Evolutionary conservation across 768 basidiomycete genomes (phyloP), one percentile per base, ranked within the genome.

Genomic region (Porphyrellus cyaneotinctus): DNA sequence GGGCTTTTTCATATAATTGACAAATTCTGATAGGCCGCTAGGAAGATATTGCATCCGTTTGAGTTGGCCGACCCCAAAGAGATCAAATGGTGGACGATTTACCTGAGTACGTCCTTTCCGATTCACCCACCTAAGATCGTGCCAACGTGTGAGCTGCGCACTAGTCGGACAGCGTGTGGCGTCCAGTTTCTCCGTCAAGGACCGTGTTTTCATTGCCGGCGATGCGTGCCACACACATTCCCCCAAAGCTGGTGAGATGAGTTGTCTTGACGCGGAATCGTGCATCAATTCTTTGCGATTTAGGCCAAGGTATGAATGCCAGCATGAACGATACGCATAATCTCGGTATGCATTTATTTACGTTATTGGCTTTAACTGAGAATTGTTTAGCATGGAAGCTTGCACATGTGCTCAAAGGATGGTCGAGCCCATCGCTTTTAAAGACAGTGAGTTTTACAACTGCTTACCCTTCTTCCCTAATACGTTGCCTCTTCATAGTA

Each of bases 281-380:
- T 6, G 20, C 12, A 1, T 18, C 30, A 44, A 18, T 44, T 18
- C 11, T 9, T 47, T 31, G 0, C 17, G 42, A 12, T 52, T 35
- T 31, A 83, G 82, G 86, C 12, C 87, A 88, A 63, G 87, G 85
- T 12, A 84, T 87, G 85, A 87, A 87, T 59, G 86, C 85, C 10
- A 82, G 83, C 54, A 87, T 88, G 81, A 82, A 81, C 44, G 87
- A 88, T 61, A 77, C 82, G 14, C 86, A 86, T 57, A 88, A 88
- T 61, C 75, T 89, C 22, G 42, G 42, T 43, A 18, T 4, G 26
- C 9, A n/a, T 43, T 15, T 43, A n/a, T 6, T 3, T 8, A 15
- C 26, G n/a, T 43, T 10, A 4, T 12, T 11, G 28, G 26, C 42
- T 6, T 28, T 6, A 5, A 18, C 26, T 43, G 26, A 43, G 17